These are phyloP conservation scores for Hyaloscypha hepaticicola DNA, from an alignment of 495 filamentous ascomycete genomes.

Conservation along the genomic window DNA sequence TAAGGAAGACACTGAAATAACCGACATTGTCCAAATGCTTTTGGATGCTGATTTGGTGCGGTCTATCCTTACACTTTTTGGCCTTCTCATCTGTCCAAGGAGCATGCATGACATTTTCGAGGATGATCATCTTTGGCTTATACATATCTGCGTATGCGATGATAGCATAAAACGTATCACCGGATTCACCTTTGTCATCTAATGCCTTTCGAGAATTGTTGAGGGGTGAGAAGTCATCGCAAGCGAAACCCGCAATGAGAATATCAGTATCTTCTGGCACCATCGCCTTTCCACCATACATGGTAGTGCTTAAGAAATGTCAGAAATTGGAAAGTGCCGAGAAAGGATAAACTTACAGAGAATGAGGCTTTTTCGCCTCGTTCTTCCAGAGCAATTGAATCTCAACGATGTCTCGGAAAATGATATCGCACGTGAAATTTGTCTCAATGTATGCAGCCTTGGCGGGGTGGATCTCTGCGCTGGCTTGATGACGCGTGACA, in stretches of 20 bases:
- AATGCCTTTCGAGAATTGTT: conserved; percentile 50
- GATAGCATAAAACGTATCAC: conserved; percentile 65
- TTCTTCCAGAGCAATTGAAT: conserved; percentile 35
- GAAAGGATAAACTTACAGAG: conserved; percentile 5
- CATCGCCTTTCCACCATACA: conserved; percentile 58
- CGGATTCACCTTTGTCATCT: conserved; percentile 61
- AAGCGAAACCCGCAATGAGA: conserved; percentile 73
- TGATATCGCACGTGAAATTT: conserved; percentile 60
- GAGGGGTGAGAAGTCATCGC: conserved; percentile 68
- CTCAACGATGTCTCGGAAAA: conserved; percentile 73
- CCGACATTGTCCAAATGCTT: conserved; percentile 49
- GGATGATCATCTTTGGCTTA: conserved; percentile 63
- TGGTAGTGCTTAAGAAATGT: conserved; percentile 58
- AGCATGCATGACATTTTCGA: conserved; percentile 70
- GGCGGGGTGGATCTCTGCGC: conserved; percentile 73
- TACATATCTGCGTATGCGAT: conserved; percentile 53
- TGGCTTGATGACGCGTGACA: conserved; percentile 65
- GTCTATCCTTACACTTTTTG: background rate
- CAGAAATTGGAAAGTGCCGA: conserved; percentile 17
- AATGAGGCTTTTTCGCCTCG: background rate
- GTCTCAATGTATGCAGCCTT: conserved; percentile 82
- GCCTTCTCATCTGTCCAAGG: conserved; percentile 52
- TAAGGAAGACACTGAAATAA: conserved; percentile 49
- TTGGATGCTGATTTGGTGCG: conserved; percentile 35
- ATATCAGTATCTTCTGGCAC: conserved; percentile 66